These are phyloP conservation scores for Boletus speciosus DNA, from an alignment of 768 basidiomycete genomes.

Conservation along the genomic window DNA sequence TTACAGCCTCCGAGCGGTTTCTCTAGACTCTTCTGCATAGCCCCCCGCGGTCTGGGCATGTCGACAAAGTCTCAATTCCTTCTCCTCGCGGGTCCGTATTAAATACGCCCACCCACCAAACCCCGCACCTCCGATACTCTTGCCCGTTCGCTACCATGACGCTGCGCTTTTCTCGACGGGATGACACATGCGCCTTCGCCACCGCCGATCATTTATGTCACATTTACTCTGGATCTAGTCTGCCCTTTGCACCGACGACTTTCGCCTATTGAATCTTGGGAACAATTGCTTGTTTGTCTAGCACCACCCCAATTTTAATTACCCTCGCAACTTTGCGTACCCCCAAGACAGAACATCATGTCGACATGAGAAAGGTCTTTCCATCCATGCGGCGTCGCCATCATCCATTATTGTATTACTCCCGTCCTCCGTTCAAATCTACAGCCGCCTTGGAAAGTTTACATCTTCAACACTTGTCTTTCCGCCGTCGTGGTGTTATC, in stretches of 20 bases:
- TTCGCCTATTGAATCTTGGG: not conserved
- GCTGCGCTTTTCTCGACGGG: not conserved
- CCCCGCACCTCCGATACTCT: not conserved
- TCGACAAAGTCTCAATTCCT: not conserved
- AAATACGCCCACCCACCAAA: not conserved
- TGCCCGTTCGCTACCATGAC: not conserved
- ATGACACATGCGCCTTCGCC: not conserved
- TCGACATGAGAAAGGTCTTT: conserved; percentile 8
- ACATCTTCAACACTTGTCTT: not conserved
- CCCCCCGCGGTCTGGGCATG: not conserved
- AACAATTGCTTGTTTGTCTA: not conserved
- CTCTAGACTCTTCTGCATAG: not conserved
- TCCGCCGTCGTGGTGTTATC: not conserved
- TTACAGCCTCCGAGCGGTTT: not conserved
- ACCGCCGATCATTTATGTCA: conserved; percentile 6
- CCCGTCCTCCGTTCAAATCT: conserved; percentile 6
- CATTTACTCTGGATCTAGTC: not conserved
- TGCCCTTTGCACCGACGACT: not conserved
- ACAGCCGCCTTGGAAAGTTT: not conserved
- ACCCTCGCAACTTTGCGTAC: not conserved
- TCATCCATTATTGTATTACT: not conserved
- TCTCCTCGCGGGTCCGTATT: not conserved
- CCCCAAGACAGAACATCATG: conserved; percentile 5
- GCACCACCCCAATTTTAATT: not conserved
- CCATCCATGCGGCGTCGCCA: conserved; percentile 6